Percentiles rank a stretch among this genome's conserved stretches.
Conservation (phyloP, 768 basidiomycete genomes). For the Leucocoprinus sp. region DNA sequence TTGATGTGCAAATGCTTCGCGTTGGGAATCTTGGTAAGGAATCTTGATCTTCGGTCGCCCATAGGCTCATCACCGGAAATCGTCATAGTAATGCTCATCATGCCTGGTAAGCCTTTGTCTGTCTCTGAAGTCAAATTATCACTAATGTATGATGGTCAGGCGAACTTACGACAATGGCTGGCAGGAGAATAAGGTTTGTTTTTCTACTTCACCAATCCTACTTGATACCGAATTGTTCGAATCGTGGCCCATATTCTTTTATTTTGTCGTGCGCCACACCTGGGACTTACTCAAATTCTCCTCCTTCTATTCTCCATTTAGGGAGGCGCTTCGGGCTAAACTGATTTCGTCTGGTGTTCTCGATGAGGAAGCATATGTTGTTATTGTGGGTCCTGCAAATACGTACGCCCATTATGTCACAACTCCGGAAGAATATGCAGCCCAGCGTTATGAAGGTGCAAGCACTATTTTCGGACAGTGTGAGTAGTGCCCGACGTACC, state of each 20-base stretch:
- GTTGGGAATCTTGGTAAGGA: slow-evolving; percentile 55
- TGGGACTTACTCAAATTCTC: slow-evolving; percentile 1
- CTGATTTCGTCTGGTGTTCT: slow-evolving; percentile 58
- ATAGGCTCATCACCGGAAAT: neutral
- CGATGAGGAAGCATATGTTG: slow-evolving; percentile 63
- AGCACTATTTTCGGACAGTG: slow-evolving; percentile 73
- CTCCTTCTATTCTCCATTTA: slow-evolving; percentile 20
- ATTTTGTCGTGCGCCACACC: slow-evolving; percentile 16
- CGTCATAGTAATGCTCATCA: slow-evolving; percentile 52
- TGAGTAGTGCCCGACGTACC: slow-evolving; percentile 24
- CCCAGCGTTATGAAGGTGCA: slow-evolving; percentile 77
- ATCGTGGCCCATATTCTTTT: neutral
- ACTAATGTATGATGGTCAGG: slow-evolving; percentile 26
- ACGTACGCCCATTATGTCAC: slow-evolving; percentile 71
- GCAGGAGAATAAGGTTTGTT: slow-evolving; percentile 60
- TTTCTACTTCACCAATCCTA: slow-evolving; percentile 6
- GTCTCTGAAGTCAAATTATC: neutral
- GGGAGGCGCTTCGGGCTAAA: slow-evolving; percentile 57
- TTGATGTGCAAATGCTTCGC: slow-evolving; percentile 72
- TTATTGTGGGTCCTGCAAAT: slow-evolving; percentile 76
- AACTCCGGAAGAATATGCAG: slow-evolving; percentile 62
- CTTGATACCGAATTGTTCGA: neutral
- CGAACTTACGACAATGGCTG: slow-evolving; percentile 79
- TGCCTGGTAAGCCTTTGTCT: slow-evolving; percentile 41
- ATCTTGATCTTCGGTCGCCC: slow-evolving; percentile 2